Conservation (phyloP, 306 rosid species). For the Senna tora region DNA sequence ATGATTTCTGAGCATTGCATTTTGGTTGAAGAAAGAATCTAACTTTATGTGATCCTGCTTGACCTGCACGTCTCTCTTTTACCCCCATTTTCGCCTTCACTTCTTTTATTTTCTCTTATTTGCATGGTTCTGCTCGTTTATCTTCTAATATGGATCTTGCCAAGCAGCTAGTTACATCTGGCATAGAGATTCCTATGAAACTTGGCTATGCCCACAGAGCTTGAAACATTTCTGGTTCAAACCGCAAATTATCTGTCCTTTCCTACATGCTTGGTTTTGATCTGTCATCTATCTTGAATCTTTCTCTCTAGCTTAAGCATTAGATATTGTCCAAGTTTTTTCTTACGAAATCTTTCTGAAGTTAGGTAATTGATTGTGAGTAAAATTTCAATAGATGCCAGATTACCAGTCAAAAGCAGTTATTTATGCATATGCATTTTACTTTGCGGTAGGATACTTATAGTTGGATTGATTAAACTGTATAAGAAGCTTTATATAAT, state of each 20-base stretch:
- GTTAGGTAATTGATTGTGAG: neutral
- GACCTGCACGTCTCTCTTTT: neutral
- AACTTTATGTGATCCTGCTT: neutral
- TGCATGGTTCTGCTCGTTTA: neutral
- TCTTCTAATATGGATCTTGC: neutral
- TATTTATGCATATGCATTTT: neutral
- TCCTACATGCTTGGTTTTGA: neutral
- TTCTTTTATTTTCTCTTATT: neutral
- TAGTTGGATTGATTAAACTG: slow-evolving; percentile 5
- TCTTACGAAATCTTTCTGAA: neutral
- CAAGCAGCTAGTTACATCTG: neutral
- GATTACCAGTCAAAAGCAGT: neutral
- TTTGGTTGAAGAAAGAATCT: slow-evolving; percentile 3
- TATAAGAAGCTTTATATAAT: neutral
- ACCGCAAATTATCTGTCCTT: neutral
- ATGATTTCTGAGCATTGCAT: neutral
- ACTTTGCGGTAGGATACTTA: neutral
- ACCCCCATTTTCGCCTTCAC: neutral
- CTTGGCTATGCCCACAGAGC: neutral
- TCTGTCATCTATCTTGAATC: neutral
- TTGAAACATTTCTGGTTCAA: neutral
- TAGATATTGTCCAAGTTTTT: neutral
- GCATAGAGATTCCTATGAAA: neutral
- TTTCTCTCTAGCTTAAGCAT: neutral
- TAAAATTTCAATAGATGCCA: neutral